A percentile compares a stretch with the other conserved stretches of the same genome.
Evolutionary conservation across 768 basidiomycete genomes (phyloP).

Genomic region (Kwoniella shandongensis): DNA sequence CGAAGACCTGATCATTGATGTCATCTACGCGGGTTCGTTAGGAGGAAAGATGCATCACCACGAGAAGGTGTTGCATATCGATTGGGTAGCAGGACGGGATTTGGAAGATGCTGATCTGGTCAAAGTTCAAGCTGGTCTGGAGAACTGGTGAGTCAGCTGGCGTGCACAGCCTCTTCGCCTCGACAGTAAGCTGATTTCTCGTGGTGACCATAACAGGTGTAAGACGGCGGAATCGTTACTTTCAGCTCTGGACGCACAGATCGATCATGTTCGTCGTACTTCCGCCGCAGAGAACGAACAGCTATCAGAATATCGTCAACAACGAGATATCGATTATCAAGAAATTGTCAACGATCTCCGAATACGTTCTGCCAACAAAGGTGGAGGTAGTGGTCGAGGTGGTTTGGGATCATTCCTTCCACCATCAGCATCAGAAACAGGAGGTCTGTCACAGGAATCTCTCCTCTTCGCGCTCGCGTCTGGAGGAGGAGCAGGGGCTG

Average conservation of each 20-base stretch:
- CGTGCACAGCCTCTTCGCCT: background rate
- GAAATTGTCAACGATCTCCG: conserved; percentile 1
- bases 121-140: conserved; percentile 28
- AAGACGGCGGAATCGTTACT: conserved; percentile 16
- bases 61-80: conserved; percentile 81
- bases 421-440: no score
- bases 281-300: background rate
- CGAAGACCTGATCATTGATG: conserved; percentile 95
- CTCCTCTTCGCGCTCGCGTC: conserved; percentile 7
- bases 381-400: background rate
- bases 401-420: no score
- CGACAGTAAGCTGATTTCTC: background rate
- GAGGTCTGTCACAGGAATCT: conserved; percentile 5
- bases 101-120: conserved; percentile 53
- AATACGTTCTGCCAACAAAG: background rate
- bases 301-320: background rate
- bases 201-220: conserved; percentile 11
- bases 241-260: conserved; percentile 13
- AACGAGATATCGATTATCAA: conserved; percentile 12
- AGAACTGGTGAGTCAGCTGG: conserved; percentile 49
- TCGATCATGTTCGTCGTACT: background rate
- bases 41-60: conserved; percentile 92
- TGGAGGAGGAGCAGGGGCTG: background rate
- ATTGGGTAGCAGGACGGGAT: conserved; percentile 90
- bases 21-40: conserved; percentile 86